These are phyloP conservation scores for Candida tibetensis DNA, from an alignment of 805 yeast genomes.

Conservation along the genomic window DNA sequence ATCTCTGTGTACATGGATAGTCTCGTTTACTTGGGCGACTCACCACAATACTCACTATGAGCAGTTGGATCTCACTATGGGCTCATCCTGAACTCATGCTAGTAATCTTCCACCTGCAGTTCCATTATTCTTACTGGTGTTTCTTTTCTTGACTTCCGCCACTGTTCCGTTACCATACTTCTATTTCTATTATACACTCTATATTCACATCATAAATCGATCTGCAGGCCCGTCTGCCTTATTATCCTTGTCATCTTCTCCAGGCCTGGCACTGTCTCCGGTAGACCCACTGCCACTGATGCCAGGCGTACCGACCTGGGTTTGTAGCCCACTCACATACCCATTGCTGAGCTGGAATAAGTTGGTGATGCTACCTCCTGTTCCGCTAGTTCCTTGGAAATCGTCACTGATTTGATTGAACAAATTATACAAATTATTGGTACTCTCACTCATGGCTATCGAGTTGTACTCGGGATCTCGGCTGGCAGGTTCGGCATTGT, in stretches of 20 bases:
- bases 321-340: background rate
- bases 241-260: background rate
- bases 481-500: background rate
- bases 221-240: background rate
- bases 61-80: no score
- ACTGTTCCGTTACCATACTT: conserved; percentile 1
- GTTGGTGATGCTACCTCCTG: conserved; percentile 16
- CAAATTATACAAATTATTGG: conserved; percentile 29
- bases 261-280: background rate
- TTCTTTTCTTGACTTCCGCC: conserved; percentile 2
- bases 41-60: no score
- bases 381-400: conserved; percentile 6
- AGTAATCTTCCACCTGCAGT: no score
- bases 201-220: background rate
- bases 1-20: no score
- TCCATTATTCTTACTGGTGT: background rate
- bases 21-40: no score
- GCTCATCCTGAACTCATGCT: no score
- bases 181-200: background rate
- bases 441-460: conserved; percentile 23
- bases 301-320: background rate
- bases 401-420: conserved; percentile 28
- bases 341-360: conserved; percentile 20
- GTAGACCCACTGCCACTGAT: background rate
- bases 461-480: conserved; percentile 1